Conservation (phyloP, 805 yeast genomes). For the Metschnikowia noctiluminum region DNA sequence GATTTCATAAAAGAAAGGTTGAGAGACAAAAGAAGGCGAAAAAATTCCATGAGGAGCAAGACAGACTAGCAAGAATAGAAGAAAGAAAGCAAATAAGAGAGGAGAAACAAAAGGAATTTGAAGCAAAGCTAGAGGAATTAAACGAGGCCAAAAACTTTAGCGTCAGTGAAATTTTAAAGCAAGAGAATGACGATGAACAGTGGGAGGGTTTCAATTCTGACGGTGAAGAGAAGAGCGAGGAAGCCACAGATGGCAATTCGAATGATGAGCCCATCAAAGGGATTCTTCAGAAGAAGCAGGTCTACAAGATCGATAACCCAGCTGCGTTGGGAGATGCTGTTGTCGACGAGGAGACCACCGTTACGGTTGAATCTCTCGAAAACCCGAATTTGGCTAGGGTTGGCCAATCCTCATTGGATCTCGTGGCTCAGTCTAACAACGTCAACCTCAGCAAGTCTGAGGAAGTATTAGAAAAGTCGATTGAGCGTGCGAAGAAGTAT, state of each 20-base stretch:
- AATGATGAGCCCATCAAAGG: slow-evolving; percentile 16
- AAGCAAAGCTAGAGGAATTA: slow-evolving; percentile 58
- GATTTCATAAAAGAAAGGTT: slow-evolving; percentile 90
- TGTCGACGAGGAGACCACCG: slow-evolving; percentile 46
- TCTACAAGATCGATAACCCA: slow-evolving; percentile 29
- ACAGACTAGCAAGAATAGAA: slow-evolving; percentile 64
- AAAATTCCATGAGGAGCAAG: slow-evolving; percentile 72
- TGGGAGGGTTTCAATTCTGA: slow-evolving; percentile 42
- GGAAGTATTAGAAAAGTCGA: slow-evolving; percentile 67
- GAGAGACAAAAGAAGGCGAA: slow-evolving; percentile 86
- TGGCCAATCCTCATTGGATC: slow-evolving; percentile 35
- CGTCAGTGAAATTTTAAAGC: slow-evolving; percentile 15
- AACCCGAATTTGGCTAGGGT: slow-evolving; percentile 39
- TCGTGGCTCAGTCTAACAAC: slow-evolving; percentile 57
- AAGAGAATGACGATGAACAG: slow-evolving; percentile 19
- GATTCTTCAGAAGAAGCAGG: slow-evolving; percentile 24
- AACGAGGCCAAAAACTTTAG: slow-evolving; percentile 39
- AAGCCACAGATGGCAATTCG: slow-evolving; percentile 1
- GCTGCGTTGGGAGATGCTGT: slow-evolving; percentile 31
- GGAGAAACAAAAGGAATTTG: slow-evolving; percentile 64
- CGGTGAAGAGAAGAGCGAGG: slow-evolving; percentile 5
- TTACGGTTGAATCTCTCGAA: slow-evolving; percentile 54
- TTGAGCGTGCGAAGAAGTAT: slow-evolving; percentile 77
- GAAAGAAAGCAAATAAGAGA: slow-evolving; percentile 71
- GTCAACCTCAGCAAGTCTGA: slow-evolving; percentile 70